Percentiles rank a stretch among this genome's conserved stretches.
Evolutionary conservation across 495 filamentous ascomycete genomes (phyloP).

Genomic region (Penicillium tannophilum): DNA sequence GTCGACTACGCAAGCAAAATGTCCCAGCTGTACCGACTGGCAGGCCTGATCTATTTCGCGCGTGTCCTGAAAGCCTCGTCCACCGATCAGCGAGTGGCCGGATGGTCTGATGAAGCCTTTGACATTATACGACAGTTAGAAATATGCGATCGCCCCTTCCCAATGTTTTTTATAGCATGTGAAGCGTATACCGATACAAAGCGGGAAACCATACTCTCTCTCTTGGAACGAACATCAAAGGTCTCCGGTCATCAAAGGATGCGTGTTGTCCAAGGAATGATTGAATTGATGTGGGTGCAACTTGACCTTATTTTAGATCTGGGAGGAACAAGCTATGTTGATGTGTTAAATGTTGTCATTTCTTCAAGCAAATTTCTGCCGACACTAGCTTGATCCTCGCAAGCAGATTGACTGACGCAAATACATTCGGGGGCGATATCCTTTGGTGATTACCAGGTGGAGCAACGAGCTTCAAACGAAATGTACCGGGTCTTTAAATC

Average conservation of each 20-base stretch:
- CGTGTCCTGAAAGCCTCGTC: conserved; percentile 5
- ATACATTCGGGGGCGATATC: no score
- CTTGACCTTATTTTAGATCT: conserved; percentile 2
- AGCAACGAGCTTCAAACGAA: no score
- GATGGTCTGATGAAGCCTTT: conserved; percentile 10
- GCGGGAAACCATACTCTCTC: conserved; percentile 6
- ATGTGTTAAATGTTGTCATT: conserved; percentile 3
- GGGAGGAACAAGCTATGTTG: background rate
- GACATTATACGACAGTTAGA: conserved; percentile 1
- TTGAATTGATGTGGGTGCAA: conserved; percentile 12
- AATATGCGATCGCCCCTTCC: conserved; percentile 16
- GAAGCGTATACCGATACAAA: conserved; percentile 14
- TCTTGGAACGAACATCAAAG: conserved; percentile 12
- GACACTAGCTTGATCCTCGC: background rate
- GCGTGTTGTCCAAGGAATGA: conserved; percentile 1
- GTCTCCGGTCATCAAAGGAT: background rate
- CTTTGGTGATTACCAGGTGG: no score
- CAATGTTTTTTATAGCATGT: conserved; percentile 14
- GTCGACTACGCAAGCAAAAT: background rate
- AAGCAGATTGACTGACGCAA: no score
- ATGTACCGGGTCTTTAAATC: no score
- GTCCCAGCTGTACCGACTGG: conserved; percentile 12
- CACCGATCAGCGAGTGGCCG: background rate
- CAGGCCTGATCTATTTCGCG: conserved; percentile 14
- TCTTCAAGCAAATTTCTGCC: conserved; percentile 8